phyloP scores from a whole-genome alignment of 805 yeast species.

The Wickerhamomyces ciferrii region DNA sequence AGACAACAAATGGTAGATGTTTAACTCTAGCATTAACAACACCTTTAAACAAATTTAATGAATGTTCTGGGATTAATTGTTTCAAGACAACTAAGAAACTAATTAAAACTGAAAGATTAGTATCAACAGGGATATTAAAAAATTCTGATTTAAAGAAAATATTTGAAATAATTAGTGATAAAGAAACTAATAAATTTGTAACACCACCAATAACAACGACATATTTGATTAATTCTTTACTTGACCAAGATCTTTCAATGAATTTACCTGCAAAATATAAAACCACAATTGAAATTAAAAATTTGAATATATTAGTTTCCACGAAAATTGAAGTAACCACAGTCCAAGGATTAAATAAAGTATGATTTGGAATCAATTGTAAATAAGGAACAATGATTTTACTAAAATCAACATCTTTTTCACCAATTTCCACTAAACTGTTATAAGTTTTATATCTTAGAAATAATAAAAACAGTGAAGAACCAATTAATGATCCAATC shows the following conservation, averaged over 20 bases:
- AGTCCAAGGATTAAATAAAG: constrained; percentile 60
- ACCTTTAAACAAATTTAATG: constrained; percentile 43
- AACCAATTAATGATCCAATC: constrained; percentile 30
- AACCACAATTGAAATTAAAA: constrained; percentile 40
- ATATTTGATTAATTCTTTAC: constrained; percentile 45
- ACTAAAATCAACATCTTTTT: constrained; percentile 26
- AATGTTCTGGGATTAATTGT: constrained; percentile 60
- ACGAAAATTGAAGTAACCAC: constrained; percentile 58
- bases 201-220: constrained; percentile 40
- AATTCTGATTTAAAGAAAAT: constrained; percentile 18
- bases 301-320: constrained; percentile 45
- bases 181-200: constrained; percentile 41
- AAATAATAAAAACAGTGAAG: constrained; percentile 36
- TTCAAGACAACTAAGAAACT: constrained; percentile 62
- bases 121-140: constrained; percentile 41
- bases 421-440: constrained; percentile 12
- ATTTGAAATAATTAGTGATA: constrained; percentile 21
- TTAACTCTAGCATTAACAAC: constrained; percentile 49
- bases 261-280: constrained; percentile 57
- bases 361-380: constrained; percentile 58
- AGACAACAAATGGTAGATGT: constrained; percentile 50
- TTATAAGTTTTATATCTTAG: constrained; percentile 35
- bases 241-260: constrained; percentile 63
- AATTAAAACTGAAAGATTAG: constrained; percentile 48
- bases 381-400: constrained; percentile 48